Percentiles rank a stretch among this genome's conserved stretches.
phyloP scores from a whole-genome alignment of 306 rosid species.

The Quercus robur region DNA sequence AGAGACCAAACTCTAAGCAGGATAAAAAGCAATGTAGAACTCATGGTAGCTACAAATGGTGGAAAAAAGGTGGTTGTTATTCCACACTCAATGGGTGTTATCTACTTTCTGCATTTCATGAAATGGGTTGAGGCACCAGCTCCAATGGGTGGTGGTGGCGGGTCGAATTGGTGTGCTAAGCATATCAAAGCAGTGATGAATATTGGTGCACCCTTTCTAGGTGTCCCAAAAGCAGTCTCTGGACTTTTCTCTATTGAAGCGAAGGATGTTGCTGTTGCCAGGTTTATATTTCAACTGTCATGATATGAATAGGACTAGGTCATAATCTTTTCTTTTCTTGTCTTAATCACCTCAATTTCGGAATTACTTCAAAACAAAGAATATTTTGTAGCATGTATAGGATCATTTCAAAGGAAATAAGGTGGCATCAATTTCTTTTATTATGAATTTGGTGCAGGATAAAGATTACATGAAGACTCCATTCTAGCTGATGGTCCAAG shows the following conservation, averaged over 20 bases:
- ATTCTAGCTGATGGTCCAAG: not conserved
- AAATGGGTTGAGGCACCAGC: constrained; percentile 86
- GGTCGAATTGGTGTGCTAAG: constrained; percentile 81
- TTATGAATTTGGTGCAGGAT: not conserved
- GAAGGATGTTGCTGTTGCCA: constrained; percentile 80
- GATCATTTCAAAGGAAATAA: not conserved
- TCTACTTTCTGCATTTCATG: constrained; percentile 86
- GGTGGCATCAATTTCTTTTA: not conserved
- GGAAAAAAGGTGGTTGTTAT: constrained; percentile 80
- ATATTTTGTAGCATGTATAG: not conserved
- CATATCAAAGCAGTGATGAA: constrained; percentile 75
- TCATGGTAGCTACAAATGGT: constrained; percentile 73
- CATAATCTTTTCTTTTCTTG: not conserved
- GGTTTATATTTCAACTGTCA: constrained; percentile 38
- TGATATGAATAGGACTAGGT: constrained; percentile 10
- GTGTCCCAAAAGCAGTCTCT: constrained; percentile 75
- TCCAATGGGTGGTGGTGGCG: constrained; percentile 87
- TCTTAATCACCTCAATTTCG: not conserved
- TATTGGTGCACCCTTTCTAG: constrained; percentile 86
- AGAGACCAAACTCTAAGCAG: constrained; percentile 75
- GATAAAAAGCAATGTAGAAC: constrained; percentile 72
- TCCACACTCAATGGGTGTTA: constrained; percentile 86
- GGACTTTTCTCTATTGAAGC: constrained; percentile 86
- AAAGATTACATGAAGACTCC: not conserved
- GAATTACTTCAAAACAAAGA: not conserved